Conservation (phyloP, 2,329 filamentous ascomycete genomes). For the Ophiostoma sp. region DNA sequence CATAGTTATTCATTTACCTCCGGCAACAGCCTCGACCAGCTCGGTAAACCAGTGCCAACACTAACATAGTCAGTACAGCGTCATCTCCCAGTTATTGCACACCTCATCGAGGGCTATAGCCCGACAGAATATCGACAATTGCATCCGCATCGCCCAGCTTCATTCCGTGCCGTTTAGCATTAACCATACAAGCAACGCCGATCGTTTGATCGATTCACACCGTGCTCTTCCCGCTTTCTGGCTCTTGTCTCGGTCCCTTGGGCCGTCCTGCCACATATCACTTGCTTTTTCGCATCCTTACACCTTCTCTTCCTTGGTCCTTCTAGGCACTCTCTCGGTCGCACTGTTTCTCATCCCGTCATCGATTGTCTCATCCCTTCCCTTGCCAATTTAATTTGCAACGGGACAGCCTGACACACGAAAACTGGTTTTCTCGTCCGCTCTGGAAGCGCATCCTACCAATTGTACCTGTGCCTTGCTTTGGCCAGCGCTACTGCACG, state of each 20-base stretch:
- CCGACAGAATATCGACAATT: neutral
- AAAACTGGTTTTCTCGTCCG: constrained; percentile 19
- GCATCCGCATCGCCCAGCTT: neutral
- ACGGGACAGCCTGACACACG: constrained; percentile 17
- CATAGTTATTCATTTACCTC: neutral
- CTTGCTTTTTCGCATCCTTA: neutral
- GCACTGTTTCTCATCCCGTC: neutral
- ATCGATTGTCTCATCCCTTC: neutral
- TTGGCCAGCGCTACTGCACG: neutral
- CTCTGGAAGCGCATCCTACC: neutral
- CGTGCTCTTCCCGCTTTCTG: neutral
- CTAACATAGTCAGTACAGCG: neutral
- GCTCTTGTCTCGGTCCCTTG: neutral
- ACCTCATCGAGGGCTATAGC: neutral
- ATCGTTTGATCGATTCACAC: neutral
- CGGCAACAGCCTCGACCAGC: neutral
- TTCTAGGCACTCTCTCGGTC: neutral
- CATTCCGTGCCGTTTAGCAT: neutral
- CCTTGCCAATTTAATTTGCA: neutral
- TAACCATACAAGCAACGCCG: neutral
- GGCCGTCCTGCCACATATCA: neutral
- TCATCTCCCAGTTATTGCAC: neutral
- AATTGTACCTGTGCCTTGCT: neutral
- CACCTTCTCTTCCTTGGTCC: neutral
- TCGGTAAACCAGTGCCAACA: neutral